These are phyloP conservation scores for Sporothrix mexicana DNA, from an alignment of 2,329 filamentous ascomycete genomes.

Conservation along the genomic window DNA sequence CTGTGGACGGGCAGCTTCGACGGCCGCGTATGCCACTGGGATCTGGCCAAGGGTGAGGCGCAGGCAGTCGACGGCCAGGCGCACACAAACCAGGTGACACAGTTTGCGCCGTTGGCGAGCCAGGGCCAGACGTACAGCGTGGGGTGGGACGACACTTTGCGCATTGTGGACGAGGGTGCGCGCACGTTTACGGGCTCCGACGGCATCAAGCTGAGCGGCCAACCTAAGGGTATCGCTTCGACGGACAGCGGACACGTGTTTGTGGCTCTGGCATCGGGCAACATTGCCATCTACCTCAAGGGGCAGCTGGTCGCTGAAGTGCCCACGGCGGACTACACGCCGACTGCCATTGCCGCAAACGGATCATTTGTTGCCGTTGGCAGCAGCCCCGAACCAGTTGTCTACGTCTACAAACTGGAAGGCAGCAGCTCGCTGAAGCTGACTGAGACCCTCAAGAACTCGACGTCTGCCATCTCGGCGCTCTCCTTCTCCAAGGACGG, in stretches of 20 bases:
- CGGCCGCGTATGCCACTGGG: conserved; percentile 84
- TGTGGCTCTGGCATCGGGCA: conserved; percentile 60
- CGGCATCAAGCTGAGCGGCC: conserved; percentile 70
- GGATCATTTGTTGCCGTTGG: conserved; percentile 76
- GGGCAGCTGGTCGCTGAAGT: conserved; percentile 65
- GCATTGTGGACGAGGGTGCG: conserved; percentile 74
- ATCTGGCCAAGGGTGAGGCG: conserved; percentile 71
- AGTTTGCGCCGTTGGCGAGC: conserved; percentile 68
- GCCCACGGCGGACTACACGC: conserved; percentile 63
- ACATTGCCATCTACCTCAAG: conserved; percentile 60
- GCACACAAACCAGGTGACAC: conserved; percentile 85
- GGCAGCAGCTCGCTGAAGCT: conserved; percentile 62
- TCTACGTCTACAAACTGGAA: conserved; percentile 74
- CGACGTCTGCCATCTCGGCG: conserved; percentile 74
- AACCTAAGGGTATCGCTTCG: conserved; percentile 76
- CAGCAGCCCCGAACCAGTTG: conserved; percentile 66
- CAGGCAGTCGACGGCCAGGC: conserved; percentile 76
- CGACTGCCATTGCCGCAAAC: conserved; percentile 74
- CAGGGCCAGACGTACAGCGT: conserved; percentile 77
- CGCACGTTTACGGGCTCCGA: conserved; percentile 73
- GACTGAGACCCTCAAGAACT: conserved; percentile 66
- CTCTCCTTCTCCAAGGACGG: conserved; percentile 84
- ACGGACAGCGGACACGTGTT: conserved; percentile 56
- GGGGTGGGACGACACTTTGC: conserved; percentile 92
- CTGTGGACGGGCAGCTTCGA: conserved; percentile 93